Base-by-base conservation (phyloP, 2,329 filamentous ascomycete species). In the Sclerotinia spermophila region DNA sequence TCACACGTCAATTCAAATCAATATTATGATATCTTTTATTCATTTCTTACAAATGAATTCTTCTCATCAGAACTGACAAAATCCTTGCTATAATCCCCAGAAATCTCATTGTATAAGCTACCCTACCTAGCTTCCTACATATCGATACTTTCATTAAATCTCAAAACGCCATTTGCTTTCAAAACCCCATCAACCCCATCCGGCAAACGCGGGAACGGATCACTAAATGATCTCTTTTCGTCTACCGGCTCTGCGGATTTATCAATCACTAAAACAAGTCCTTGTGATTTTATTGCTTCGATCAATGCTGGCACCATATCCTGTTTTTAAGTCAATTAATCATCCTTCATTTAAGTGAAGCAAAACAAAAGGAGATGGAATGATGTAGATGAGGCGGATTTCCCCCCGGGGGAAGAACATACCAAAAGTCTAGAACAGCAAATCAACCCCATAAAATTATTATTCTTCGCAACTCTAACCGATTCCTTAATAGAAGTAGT, bases 381-480 rank as follows among this genome's bases (percentile, higher is more conserved):
- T 27, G 13, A 17, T 8, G 55, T 15, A 15, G 19, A 15, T 35
- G n/a, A 27, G 48, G 5, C n/a, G n/a, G 48, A 53, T 53, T 53
- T 53, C n/a, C 27, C n/a, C 13, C 27, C 6, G 30, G 5, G 33
- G 38, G 21, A 48, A 60, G 70, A 51, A 86, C 90, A 78, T 85
- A 96, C 93, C 83, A 99, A 81, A 74, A 99, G 84, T 75, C 91
- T 88, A 44, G 93, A 95, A 76, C 90, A 94, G 82, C 94, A 97
- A 72, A 98, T 92, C 78, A 99, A 81, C 4, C 96, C 96, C 96
- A 99, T 99, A 75, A 99, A 93, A 80, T 99, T 99, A 80, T 99
- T 99, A 79, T 90, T 92, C 81, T 96, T 92, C 33, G 95, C 94
- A 78, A 97, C 93, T 74, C 94, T 88, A 21, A 97, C 96, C 6